Base-by-base conservation (phyloP, 495 filamentous ascomycete genomes). In the Hyaloscypha bicolor region DNA sequence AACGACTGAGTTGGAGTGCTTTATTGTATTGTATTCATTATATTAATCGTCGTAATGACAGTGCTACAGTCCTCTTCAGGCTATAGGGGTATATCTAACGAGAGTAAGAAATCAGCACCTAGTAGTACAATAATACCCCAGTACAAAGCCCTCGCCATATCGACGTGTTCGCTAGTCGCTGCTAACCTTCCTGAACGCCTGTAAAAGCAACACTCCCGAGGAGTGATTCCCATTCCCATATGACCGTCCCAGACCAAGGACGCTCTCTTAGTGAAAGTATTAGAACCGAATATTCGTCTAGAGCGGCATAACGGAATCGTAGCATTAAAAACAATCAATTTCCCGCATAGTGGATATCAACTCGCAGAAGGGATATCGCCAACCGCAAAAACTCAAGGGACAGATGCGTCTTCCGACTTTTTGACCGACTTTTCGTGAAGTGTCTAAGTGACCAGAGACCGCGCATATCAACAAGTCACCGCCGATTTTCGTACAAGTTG, bases 351-450 rank as follows among this genome's bases (percentile, higher is more conserved):
- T 61, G 45, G 65, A 65, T 72, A 69, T 69, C 59, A 66, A 72
- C 62, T 52, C 52, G 60, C 60, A 31, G 42, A 64, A 52, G 65
- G 65, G 70, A 72, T 72, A 72, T 72, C 70, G 66, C 70, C 63
- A 68, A 59, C 21, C 52, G 21, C 30, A 62, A 64, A 67, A 42
- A 67, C n/a, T 30, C 42, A 58, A 37, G 25, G 59, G 31, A 6
- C 30, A 21, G 31, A 45, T 22, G 19, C 53, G 39, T 63, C 30
- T 63, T 29, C 60, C 55, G 32, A 45, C 37, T 62, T 69, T 64
- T 68, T 55, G 63, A 33, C 55, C 33, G 32, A 31, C 9, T 63
- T 48, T 65, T 32, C 21, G 37, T 63, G 37, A 59, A 55, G 55
- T 37, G 53, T 66, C 56, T 63, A 48, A 35, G 58, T 29, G 21